Evolutionary conservation across 352 stramenopile genomes (phyloP), one percentile per base, ranked within the genome.

Genomic region (Labyrinthula sp.): DNA sequence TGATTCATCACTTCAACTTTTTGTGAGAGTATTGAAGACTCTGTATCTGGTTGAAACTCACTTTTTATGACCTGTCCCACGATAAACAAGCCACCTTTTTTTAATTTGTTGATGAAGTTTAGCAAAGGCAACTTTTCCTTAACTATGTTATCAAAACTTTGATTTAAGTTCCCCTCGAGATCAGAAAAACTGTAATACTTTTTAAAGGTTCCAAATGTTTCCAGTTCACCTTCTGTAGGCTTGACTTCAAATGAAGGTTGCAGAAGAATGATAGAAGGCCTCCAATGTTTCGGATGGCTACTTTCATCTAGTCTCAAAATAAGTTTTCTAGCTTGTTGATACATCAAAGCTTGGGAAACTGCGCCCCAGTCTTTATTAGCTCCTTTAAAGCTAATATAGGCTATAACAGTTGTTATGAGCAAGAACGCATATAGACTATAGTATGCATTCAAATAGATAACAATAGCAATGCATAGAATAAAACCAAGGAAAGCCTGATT

Each of bases 1-100:
- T 27, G 7, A 9, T n/a, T 24, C 40, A 57, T 10, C 40, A 26
- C 45, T 72, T 62, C 29, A 45, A 62, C n/a, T 67, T 8, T 43
- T 49, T n/a, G n/a, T n/a, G n/a, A n/a, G n/a, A n/a, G n/a, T n/a
- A n/a, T n/a, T n/a, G n/a, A n/a, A n/a, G n/a, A n/a, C n/a, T n/a
- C n/a, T n/a, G n/a, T n/a, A n/a, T n/a, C n/a, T n/a, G n/a, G n/a
- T n/a, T n/a, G n/a, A n/a, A n/a, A n/a, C n/a, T n/a, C n/a, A n/a
- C n/a, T n/a, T n/a, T n/a, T n/a, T n/a, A n/a, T n/a, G n/a, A 77
- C 64, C 15, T 63, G 63, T 15, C 68, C 70, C 12, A 81, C 64
- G 20, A 79, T 56, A 34, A 74, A 81, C 0, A 81, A 56, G 3
- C 71, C 71, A 12, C 71, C 71, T 48, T 81, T 81, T 49, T 81